These are phyloP conservation scores for Rugonectria rugulosa DNA, from an alignment of 2,329 filamentous ascomycete species.

Conservation along the genomic window DNA sequence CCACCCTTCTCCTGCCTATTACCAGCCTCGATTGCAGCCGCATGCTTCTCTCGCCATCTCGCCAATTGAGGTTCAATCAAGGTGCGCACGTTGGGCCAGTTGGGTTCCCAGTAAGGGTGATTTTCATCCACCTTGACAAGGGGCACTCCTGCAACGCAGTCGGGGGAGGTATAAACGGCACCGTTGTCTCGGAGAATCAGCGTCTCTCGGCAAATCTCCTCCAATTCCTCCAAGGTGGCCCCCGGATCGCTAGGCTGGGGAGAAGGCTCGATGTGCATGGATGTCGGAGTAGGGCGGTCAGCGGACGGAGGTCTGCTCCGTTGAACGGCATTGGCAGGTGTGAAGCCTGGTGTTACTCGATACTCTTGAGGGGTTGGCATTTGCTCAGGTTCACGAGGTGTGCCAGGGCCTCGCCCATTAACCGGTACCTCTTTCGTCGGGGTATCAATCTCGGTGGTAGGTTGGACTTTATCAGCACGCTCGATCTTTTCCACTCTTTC, in stretches of 20 bases:
- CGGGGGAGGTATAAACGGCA: constrained; percentile 56
- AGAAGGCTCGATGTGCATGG: constrained; percentile 36
- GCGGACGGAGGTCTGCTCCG: constrained; percentile 39
- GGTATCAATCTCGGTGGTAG: constrained; percentile 31
- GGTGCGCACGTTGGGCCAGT: constrained; percentile 57
- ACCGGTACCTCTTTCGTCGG: constrained; percentile 23
- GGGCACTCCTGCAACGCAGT: constrained; percentile 61
- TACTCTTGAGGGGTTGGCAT: constrained; percentile 39
- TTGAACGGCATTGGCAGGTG: constrained; percentile 38
- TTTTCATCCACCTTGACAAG: constrained; percentile 57
- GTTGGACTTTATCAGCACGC: constrained; percentile 28
- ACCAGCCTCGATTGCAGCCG: constrained; percentile 45
- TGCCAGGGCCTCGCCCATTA: constrained; percentile 19
- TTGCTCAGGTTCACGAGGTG: constrained; percentile 34
- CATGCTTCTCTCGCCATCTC: constrained; percentile 58
- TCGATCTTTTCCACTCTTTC: neutral
- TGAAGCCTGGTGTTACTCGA: constrained; percentile 39
- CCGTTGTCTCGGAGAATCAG: constrained; percentile 59
- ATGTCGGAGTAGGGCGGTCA: constrained; percentile 41
- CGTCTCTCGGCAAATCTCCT: constrained; percentile 53
- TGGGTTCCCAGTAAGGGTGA: constrained; percentile 64
- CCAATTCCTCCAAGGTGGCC: constrained; percentile 21
- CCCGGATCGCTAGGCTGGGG: constrained; percentile 34
- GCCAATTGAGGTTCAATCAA: constrained; percentile 53
- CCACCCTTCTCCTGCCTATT: constrained; percentile 43